Evolutionary conservation across 371 early-diverging fungal species (phyloP).

Genomic region (Haplosporangium sp.): DNA sequence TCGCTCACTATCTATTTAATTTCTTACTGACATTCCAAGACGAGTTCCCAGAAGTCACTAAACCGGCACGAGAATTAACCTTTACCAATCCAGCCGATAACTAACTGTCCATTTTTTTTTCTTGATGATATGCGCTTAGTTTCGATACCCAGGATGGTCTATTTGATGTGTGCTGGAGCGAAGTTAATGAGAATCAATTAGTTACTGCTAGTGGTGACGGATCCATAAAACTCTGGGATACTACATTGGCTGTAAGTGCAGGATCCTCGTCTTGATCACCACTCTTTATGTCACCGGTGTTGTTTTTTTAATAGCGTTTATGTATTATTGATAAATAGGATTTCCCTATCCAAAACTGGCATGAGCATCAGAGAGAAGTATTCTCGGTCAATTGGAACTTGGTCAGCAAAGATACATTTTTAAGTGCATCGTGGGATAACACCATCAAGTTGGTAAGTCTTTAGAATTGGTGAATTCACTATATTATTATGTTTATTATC

Average conservation of each 20-base stretch:
- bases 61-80: neutral
- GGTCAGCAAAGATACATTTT: conserved; percentile 85
- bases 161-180: conserved; percentile 95
- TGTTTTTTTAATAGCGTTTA: neutral
- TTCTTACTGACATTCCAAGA: neutral
- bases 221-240: conserved; percentile 93
- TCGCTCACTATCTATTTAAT: neutral
- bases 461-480: no score
- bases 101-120: neutral
- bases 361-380: conserved; percentile 94
- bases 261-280: neutral
- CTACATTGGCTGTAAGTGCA: conserved; percentile 74
- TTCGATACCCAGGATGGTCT: conserved; percentile 97
- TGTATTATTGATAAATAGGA: conserved; percentile 64
- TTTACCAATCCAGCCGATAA: neutral
- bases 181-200: conserved; percentile 93
- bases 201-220: conserved; percentile 94
- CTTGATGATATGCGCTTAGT: conserved; percentile 43
- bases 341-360: conserved; percentile 91
- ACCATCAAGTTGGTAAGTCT: conserved; percentile 89
- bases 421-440: conserved; percentile 95
- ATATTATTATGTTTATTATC: neutral
- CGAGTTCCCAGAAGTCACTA: neutral
- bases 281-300: no score
- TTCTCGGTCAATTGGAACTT: conserved; percentile 95